These are phyloP conservation scores for Alternaria sp. DNA, from an alignment of 2,329 filamentous ascomycete genomes.

Conservation along the genomic window DNA sequence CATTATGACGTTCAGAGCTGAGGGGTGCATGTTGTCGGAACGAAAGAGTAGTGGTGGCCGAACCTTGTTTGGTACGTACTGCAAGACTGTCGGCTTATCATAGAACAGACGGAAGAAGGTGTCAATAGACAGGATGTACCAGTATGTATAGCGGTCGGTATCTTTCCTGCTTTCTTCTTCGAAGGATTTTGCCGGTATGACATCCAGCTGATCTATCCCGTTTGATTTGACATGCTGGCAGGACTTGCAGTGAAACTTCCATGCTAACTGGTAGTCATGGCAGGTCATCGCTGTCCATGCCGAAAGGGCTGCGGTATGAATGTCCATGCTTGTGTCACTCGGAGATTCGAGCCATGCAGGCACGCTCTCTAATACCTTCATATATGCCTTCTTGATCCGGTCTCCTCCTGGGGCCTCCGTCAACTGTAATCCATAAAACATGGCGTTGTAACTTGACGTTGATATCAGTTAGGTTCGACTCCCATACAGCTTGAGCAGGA, in stretches of 20 bases:
- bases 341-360: conserved; percentile 36
- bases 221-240: conserved; percentile 33
- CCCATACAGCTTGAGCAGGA: no score
- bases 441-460: conserved; percentile 26
- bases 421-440: conserved; percentile 35
- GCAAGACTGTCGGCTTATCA: conserved; percentile 34
- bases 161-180: conserved; percentile 35
- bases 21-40: conserved; percentile 28
- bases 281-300: conserved; percentile 36
- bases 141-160: conserved; percentile 30
- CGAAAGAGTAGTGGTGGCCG: conserved; percentile 31
- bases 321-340: conserved; percentile 28
- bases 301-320: conserved; percentile 30
- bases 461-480: neutral
- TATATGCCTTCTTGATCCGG: conserved; percentile 32
- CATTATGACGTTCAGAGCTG: conserved; percentile 21
- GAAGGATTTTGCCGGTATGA: conserved; percentile 23
- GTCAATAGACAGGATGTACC: conserved; percentile 35
- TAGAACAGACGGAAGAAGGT: conserved; percentile 39
- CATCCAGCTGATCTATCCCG: conserved; percentile 34
- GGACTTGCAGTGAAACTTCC: conserved; percentile 41
- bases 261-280: conserved; percentile 40
- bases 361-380: conserved; percentile 36
- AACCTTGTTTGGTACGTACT: conserved; percentile 29
- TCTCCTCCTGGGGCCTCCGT: conserved; percentile 23